Evolutionary conservation across 148 eudicot species (phyloP), one percentile per base, ranked within the genome.

Genomic region (Euryodendron excelsum): DNA sequence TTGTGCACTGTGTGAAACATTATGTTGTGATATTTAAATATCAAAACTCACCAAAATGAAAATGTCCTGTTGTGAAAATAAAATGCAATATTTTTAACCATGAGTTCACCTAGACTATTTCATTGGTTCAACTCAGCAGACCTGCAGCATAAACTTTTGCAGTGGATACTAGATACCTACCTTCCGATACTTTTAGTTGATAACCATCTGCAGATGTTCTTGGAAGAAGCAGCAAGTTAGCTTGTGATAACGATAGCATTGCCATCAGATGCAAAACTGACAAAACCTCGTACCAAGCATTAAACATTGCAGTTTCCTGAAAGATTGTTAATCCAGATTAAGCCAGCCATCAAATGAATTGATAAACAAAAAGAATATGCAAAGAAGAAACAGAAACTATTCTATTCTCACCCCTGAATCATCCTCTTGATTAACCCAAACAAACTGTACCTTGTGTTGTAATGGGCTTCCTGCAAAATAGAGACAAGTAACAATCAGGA

Each of bases 201-300:
- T 90, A 84, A 75, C 99, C 99, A 82, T 95, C 99, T 76, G 85
- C 45, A 56, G 97, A 93, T 80, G 90, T 89, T 88, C 94, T 89
- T 72, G 99, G 99, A 82, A 95, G 93, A 82, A 95, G 99, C 85
- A 95, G 72, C 74, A 93, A 80, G 83, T 93, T 95, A 77, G 97
- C 99, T 84, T 95, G 98, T 56, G 91, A 93, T 75, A 95, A 83
- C 12, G 86, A 88, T 75, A 95, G 85, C 79, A 84, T 87, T 64
- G 99, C 99, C 97, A 93, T 90, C 89, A 91, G 82, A 88, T 95
- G 99, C 84, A 95, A 87, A 84, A 95, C 94, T 55, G 99, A 95
- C 77, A 93, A 72, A 75, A 95, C 87, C 87, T 95, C 99, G 74
- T 95, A 95, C 99, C 99, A 95, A 87, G 98, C 97, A 88, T 90